Conservation (phyloP, 495 filamentous ascomycete species). For the Aspergillus ostianus region DNA sequence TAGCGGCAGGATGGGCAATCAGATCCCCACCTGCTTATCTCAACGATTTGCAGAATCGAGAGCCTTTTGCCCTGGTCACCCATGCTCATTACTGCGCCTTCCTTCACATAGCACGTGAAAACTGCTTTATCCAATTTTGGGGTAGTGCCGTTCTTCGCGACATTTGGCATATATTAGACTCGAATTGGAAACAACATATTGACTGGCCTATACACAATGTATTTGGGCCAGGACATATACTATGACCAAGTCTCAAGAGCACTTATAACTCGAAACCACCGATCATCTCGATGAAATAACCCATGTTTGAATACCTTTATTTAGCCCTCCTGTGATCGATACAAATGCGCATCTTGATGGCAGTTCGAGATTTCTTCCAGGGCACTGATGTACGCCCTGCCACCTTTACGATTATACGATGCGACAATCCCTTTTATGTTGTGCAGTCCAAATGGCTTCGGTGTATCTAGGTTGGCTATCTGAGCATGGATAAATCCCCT, state of each 20-base stretch:
- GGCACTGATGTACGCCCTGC: too few species aligned
- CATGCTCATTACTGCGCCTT: constrained; percentile 28
- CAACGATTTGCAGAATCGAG: constrained; percentile 11
- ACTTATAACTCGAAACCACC: background rate
- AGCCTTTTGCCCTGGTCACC: constrained; percentile 24
- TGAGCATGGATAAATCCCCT: too few species aligned
- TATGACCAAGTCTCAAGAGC: background rate
- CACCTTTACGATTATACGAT: too few species aligned
- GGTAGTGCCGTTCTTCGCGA: constrained; percentile 20
- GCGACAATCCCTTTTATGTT: too few species aligned
- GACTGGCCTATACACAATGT: constrained; percentile 15
- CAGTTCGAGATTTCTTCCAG: too few species aligned
- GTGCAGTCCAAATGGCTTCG: too few species aligned
- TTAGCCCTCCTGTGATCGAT: too few species aligned
- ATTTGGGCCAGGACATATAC: constrained; percentile 2
- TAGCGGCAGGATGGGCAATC: constrained; percentile 26
- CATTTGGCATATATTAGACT: constrained; percentile 15
- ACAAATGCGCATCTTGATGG: too few species aligned
- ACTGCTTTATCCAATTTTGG: constrained; percentile 24
- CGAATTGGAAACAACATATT: constrained; percentile 22
- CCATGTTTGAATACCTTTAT: background rate
- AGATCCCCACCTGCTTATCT: constrained; percentile 14
- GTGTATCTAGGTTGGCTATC: too few species aligned
- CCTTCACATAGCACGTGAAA: constrained; percentile 22
- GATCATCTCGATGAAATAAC: too few species aligned